These are phyloP conservation scores for Vitis hybrid DNA, from an alignment of 177 flowering plant species.

Conservation along the genomic window DNA sequence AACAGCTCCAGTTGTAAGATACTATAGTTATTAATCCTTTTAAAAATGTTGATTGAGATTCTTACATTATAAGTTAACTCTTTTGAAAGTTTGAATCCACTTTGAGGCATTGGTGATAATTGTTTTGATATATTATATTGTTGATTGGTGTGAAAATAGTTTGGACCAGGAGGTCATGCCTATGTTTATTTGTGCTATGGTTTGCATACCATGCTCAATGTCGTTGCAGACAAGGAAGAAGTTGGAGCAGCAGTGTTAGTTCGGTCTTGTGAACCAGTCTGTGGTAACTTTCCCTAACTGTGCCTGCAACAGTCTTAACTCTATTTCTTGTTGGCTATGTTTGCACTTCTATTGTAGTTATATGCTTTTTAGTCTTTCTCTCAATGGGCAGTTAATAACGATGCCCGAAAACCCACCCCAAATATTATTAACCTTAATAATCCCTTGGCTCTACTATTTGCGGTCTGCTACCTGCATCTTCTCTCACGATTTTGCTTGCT, in stretches of 20 bases:
- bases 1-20: constrained; percentile 91
- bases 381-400: too few relatives aligned
- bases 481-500: too few relatives aligned
- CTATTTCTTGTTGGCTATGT: neutral
- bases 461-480: too few relatives aligned
- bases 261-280: constrained; percentile 85
- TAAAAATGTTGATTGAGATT: neutral
- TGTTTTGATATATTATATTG: neutral
- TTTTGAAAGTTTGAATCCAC: neutral
- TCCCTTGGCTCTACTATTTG: too few relatives aligned
- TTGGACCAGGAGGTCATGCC: constrained; percentile 95
- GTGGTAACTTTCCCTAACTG: constrained; percentile 44
- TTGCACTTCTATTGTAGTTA: neutral
- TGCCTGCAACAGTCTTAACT: neutral
- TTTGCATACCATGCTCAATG: constrained; percentile 87
- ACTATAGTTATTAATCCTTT: neutral
- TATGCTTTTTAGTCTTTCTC: too few relatives aligned
- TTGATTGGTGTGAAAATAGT: constrained; percentile 37
- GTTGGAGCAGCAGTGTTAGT: constrained; percentile 89
- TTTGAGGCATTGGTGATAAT: neutral
- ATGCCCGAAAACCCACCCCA: too few relatives aligned
- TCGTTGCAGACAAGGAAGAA: constrained; percentile 94
- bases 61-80: neutral
- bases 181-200: constrained; percentile 98
- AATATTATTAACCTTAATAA: too few relatives aligned